Percentiles rank a stretch among this genome's conserved stretches.
Evolutionary conservation across 352 stramenopile genomes (phyloP).

Genomic region (Pythium brassicae): DNA sequence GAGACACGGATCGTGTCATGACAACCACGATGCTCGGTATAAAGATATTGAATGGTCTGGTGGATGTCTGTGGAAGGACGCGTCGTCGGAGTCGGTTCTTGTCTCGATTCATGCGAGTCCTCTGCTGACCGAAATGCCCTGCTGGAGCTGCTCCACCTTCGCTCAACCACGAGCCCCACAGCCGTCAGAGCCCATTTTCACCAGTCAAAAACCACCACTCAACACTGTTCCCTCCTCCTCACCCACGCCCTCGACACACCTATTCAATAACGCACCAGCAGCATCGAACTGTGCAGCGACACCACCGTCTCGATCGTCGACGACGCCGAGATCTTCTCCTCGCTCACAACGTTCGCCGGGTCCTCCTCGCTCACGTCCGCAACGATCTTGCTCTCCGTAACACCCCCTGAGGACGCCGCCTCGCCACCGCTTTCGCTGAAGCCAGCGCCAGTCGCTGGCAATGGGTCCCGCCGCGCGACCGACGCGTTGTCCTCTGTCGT

Average conservation of each 20-base stretch:
- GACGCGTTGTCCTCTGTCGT: neutral
- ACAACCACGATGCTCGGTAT: neutral
- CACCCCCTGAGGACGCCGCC: slow-evolving; percentile 10
- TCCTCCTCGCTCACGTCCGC: slow-evolving; percentile 23
- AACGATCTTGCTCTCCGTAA: slow-evolving; percentile 13
- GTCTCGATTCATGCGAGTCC: slow-evolving; percentile 3
- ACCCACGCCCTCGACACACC: neutral
- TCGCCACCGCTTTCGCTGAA: slow-evolving; percentile 1
- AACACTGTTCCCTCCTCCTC: neutral
- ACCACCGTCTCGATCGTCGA: slow-evolving; percentile 79
- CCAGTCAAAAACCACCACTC: neutral
- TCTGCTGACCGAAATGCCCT: slow-evolving; percentile 49
- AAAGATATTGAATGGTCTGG: slow-evolving; percentile 2
- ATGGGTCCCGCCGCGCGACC: no score
- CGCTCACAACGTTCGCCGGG: slow-evolving; percentile 26
- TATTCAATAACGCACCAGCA: slow-evolving; percentile 39
- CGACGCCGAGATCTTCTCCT: slow-evolving; percentile 55
- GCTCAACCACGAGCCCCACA: neutral
- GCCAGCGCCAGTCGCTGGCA: neutral
- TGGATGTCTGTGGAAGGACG: neutral
- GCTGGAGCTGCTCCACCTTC: slow-evolving; percentile 48
- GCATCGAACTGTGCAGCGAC: slow-evolving; percentile 57
- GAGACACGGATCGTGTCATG: no score
- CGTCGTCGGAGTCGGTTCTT: no score
- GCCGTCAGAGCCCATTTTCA: no score